Percentiles rank a stretch among this genome's conserved stretches.
These are phyloP conservation scores for Lipomyces yamanashiensis DNA, from an alignment of 805 yeast genomes.

Conservation along the genomic window DNA sequence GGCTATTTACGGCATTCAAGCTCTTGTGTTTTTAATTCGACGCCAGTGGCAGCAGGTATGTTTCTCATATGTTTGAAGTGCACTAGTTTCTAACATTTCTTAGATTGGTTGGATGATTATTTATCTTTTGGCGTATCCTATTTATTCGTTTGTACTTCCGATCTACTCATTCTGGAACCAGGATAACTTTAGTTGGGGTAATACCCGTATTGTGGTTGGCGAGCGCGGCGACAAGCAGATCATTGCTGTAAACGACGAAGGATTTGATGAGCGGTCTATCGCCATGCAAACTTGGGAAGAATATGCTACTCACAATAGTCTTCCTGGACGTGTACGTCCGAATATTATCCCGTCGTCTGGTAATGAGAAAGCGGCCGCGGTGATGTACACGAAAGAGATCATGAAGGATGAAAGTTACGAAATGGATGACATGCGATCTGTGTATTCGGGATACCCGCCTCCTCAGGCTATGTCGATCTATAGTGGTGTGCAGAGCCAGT, in stretches of 20 bases:
- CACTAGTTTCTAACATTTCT: constrained; percentile 33
- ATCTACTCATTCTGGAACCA: constrained; percentile 66
- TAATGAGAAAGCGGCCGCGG: constrained; percentile 22
- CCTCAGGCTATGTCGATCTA: constrained; percentile 13
- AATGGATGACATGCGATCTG: constrained; percentile 44
- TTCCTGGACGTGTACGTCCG: constrained; percentile 44
- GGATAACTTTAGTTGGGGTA: constrained; percentile 71
- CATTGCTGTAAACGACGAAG: constrained; percentile 46
- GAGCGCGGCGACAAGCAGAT: constrained; percentile 57
- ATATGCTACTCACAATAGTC: constrained; percentile 46
- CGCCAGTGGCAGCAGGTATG: constrained; percentile 50
- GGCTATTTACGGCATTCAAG: constrained; percentile 62
- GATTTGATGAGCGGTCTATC: constrained; percentile 46
- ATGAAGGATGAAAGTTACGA: constrained; percentile 45
- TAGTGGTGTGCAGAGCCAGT: constrained; percentile 15
- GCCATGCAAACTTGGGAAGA: constrained; percentile 49
- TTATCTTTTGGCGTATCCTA: constrained; percentile 61
- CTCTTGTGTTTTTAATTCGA: constrained; percentile 56
- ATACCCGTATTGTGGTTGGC: constrained; percentile 61
- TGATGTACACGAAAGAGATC: constrained; percentile 11
- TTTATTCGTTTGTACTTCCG: constrained; percentile 66
- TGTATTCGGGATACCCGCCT: constrained; percentile 26
- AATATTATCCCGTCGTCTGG: constrained; percentile 15
- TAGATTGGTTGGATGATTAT: constrained; percentile 61
- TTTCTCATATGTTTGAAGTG: constrained; percentile 40